phyloP scores from a whole-genome alignment of 208 protist species.

The Tetramitus jugosus region DNA sequence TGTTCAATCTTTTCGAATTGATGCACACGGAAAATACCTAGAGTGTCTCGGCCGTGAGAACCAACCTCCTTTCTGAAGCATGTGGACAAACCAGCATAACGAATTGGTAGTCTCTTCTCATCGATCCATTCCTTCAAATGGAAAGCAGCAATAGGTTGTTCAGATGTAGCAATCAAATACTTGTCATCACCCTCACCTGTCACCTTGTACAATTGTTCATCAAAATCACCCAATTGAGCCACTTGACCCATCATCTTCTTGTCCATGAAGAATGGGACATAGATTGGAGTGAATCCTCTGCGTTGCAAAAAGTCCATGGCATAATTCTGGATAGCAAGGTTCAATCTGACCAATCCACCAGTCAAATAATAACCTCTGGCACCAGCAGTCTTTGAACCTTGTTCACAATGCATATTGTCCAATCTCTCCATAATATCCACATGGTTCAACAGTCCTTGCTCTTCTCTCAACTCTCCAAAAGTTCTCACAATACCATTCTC shows the following conservation, averaged over 20 bases:
- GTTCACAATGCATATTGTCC: constrained; percentile 54
- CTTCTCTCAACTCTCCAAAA: constrained; percentile 59
- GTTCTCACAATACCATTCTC: constrained; percentile 70
- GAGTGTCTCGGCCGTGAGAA: constrained; percentile 83
- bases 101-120: constrained; percentile 65
- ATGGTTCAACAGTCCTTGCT: constrained; percentile 60
- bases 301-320: constrained; percentile 86
- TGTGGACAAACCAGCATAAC: constrained; percentile 92
- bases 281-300: constrained; percentile 83
- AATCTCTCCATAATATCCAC: constrained; percentile 83
- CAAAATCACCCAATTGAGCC: constrained; percentile 96
- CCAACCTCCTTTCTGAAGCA: constrained; percentile 99
- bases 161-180: constrained; percentile 99
- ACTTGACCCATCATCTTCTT: constrained; percentile 91
- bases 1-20: constrained; percentile 96
- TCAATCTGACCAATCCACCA: constrained; percentile 90
- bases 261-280: constrained; percentile 99
- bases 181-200: constrained; percentile 93
- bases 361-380: constrained; percentile 94
- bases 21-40: constrained; percentile 89
- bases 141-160: constrained; percentile 96
- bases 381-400: constrained; percentile 80
- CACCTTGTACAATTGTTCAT: constrained; percentile 98
- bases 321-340: constrained; percentile 95
- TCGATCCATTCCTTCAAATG: constrained; percentile 87